phyloP scores from a whole-genome alignment of 1,139 yeast genomes.

The Taiozyma sp. region DNA sequence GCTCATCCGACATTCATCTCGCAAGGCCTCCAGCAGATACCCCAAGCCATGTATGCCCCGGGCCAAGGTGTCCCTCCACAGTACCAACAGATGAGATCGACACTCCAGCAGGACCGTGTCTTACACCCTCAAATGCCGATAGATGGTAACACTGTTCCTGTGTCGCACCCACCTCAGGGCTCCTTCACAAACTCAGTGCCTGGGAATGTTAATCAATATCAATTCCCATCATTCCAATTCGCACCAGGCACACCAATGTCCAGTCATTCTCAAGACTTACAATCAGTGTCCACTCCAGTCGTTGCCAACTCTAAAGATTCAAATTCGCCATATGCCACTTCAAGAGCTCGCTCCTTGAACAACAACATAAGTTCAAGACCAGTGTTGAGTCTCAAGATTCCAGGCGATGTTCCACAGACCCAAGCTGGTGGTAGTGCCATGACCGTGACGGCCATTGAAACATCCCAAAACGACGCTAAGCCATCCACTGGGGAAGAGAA shows the following conservation, averaged over 20 bases:
- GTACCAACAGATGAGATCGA: slow-evolving; percentile 5
- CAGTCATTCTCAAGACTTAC: slow-evolving; percentile 4
- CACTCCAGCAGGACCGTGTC: not conserved
- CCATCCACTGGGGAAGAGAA: slow-evolving; percentile 3
- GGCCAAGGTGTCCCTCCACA: not conserved
- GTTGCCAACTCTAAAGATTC: slow-evolving; percentile 3
- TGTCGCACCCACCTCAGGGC: slow-evolving; percentile 3
- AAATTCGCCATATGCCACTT: slow-evolving; percentile 8
- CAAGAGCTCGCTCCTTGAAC: slow-evolving; percentile 12
- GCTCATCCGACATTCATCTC: not conserved
- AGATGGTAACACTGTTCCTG: slow-evolving; percentile 1
- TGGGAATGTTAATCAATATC: slow-evolving; percentile 1
- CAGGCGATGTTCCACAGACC: slow-evolving; percentile 2
- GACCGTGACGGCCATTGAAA: slow-evolving; percentile 40
- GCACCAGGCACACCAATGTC: slow-evolving; percentile 12
- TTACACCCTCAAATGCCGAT: not conserved
- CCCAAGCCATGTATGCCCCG: slow-evolving; percentile 1
- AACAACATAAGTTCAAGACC: slow-evolving; percentile 32
- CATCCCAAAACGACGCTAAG: slow-evolving; percentile 7
- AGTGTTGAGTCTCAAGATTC: slow-evolving; percentile 41
- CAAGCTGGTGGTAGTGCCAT: slow-evolving; percentile 28
- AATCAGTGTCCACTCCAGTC: slow-evolving; percentile 9
- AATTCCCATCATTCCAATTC: slow-evolving; percentile 7
- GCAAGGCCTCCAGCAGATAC: slow-evolving; percentile 1
- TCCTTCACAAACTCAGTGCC: slow-evolving; percentile 1